Evolutionary conservation across 1,139 yeast genomes (phyloP).

Genomic region (Kurtzmaniella quercitrusa): DNA sequence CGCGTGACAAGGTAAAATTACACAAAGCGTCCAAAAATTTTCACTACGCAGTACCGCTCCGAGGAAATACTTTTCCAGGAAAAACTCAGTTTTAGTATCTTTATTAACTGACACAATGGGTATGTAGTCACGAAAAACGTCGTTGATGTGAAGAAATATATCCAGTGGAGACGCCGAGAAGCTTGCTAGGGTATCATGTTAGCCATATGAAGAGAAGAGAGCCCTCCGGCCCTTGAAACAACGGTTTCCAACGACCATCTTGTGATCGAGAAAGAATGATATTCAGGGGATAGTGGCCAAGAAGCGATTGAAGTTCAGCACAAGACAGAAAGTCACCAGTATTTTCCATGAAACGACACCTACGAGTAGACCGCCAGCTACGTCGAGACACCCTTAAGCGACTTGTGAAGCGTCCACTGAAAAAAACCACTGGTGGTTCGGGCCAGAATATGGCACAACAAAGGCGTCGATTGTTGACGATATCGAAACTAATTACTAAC

Average conservation of each 20-base stretch:
- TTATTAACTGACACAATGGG: constrained; percentile 12
- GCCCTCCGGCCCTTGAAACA: not conserved
- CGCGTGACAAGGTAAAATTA: not conserved
- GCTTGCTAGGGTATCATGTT: not conserved
- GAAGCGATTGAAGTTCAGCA: too few relatives aligned
- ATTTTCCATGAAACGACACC: too few relatives aligned
- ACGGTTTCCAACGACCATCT: not conserved
- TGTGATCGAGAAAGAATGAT: too few relatives aligned
- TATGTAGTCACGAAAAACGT: constrained; percentile 7
- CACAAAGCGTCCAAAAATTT: constrained; percentile 1
- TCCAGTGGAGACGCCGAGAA: not conserved
- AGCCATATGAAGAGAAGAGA: not conserved
- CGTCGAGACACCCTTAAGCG: too few relatives aligned
- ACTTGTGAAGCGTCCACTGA: too few relatives aligned
- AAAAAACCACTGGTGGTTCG: too few relatives aligned
- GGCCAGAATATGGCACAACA: too few relatives aligned
- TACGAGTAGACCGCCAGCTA: too few relatives aligned
- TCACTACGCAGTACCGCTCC: constrained; percentile 2
- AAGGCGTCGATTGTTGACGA: not conserved
- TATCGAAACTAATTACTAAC: constrained; percentile 23
- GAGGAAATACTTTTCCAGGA: constrained; percentile 1
- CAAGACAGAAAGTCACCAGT: too few relatives aligned
- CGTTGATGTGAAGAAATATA: not conserved
- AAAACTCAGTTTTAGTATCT: constrained; percentile 2
- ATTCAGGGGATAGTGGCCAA: too few relatives aligned